Conservation (phyloP, 306 rosid species). For the Cyamopsis tetragonoloba region DNA sequence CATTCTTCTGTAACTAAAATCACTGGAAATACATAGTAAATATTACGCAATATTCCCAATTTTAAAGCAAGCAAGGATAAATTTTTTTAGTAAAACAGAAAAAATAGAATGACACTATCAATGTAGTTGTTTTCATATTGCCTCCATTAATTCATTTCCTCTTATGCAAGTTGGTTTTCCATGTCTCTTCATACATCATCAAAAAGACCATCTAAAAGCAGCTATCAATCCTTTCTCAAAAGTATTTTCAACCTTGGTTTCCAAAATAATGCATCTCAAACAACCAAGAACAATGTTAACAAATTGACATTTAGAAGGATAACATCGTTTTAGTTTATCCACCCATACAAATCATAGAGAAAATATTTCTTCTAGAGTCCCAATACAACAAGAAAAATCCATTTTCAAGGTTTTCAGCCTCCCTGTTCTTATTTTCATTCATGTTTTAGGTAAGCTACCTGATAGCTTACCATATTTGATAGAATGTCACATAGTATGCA, state of each 20-base stretch:
- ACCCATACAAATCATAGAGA: conserved; percentile 4
- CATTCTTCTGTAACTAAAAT: background rate
- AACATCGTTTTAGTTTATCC: conserved; percentile 1
- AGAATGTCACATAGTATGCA: background rate
- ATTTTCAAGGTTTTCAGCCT: background rate
- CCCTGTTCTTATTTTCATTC: background rate
- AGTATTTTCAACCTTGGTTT: background rate
- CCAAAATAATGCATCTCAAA: conserved; percentile 3
- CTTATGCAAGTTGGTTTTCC: background rate
- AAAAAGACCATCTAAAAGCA: conserved; percentile 11
- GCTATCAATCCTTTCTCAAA: background rate
- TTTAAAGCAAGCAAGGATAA: background rate
- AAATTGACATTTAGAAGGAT: conserved; percentile 3
- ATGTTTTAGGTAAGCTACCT: background rate
- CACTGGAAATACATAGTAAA: background rate
- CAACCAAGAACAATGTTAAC: background rate
- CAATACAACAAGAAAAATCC: background rate
- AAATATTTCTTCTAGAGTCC: background rate
- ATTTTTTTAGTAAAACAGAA: background rate
- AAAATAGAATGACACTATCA: background rate
- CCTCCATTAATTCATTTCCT: background rate
- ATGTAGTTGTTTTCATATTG: background rate
- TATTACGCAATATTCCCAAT: background rate
- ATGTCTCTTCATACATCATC: background rate
- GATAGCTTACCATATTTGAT: conserved; percentile 8